Base-by-base conservation (phyloP, 257 asterid species). In the Jacaranda mimosifolia region DNA sequence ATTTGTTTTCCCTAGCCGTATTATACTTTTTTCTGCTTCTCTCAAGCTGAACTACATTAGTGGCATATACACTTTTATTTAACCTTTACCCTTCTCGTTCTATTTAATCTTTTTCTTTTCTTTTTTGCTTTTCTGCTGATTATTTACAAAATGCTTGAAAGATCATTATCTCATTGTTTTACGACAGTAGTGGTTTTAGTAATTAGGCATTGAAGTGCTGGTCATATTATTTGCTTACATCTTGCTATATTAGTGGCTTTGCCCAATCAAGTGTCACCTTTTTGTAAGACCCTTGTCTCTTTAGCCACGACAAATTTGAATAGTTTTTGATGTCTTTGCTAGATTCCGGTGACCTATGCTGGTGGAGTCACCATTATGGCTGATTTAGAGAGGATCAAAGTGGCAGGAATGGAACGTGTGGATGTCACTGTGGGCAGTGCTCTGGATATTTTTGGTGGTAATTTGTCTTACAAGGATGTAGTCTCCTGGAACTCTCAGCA, bases 351-450 rank as follows among this genome's bases (percentile, higher is more conserved):
- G 81, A 95, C 99, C 45, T 94, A 95, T 80, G 99, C 99, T 64
- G 99, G 98, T 59, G 98, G 99, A 43, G 99, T 93, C 63, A 91
- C 91, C 5, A 73, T 72, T 43, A 87, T 91, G 91, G 92, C 80
- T 52, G 99, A 95, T 85, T 79, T 94, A 80, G 97, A 92, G 86
- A 90, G 83, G 86, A 92, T 93, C 64, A 89, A 87, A 86, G 49
- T 74, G 35, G 93, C 99, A 36, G 99, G 98, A 71, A 80, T 77
- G 83, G 97, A 92, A 43, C 89, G 87, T 35, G 98, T 95, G 56
- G 97, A 95, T 80, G 97, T 91, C 75, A 95, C 98, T 0, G 97
- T 95, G 43, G 99, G 99, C 77, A 93, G 99, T 73, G 97, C 99
- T 19, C 84, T 95, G 84, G 97, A 95, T 66, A 91, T 93, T 55